Conservation (phyloP, 352 stramenopile genomes). For the Pythium chondricola region DNA sequence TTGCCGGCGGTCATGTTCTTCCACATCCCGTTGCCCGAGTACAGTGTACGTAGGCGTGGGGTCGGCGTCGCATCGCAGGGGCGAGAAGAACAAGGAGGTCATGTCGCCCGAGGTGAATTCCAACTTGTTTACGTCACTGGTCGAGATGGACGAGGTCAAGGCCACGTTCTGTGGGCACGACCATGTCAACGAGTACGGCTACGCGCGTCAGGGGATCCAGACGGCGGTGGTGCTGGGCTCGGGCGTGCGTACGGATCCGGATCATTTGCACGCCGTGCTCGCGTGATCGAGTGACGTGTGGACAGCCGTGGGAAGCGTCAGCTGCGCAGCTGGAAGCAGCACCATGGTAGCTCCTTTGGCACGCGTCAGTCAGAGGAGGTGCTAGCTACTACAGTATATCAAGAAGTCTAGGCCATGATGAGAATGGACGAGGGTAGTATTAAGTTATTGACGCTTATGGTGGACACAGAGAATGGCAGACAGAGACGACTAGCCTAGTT, state of each 20-base stretch:
- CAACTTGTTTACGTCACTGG: constrained; percentile 16
- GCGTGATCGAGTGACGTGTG: constrained; percentile 19
- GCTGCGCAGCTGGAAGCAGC: too few relatives aligned
- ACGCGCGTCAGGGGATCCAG: constrained; percentile 16
- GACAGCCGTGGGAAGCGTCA: too few relatives aligned
- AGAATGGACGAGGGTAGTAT: too few relatives aligned
- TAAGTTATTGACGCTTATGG: too few relatives aligned
- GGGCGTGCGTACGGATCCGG: constrained; percentile 11
- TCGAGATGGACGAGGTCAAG: constrained; percentile 22
- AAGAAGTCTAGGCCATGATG: too few relatives aligned
- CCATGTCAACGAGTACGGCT: constrained; percentile 28
- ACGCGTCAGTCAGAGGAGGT: too few relatives aligned
- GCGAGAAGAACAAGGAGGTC: constrained; percentile 1
- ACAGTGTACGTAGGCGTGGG: constrained; percentile 10
- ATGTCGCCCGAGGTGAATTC: constrained; percentile 10
- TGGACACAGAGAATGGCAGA: too few relatives aligned
- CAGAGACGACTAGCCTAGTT: too few relatives aligned
- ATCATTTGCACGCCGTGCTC: constrained; percentile 6
- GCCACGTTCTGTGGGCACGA: constrained; percentile 25
- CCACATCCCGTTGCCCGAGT: constrained; percentile 22
- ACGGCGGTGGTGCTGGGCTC: constrained; percentile 24
- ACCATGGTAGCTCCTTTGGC: too few relatives aligned
- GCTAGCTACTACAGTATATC: too few relatives aligned
- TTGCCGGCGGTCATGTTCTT: constrained; percentile 31
- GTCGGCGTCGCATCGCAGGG: neutral